These are phyloP conservation scores for Oropetium thomaeum DNA, from an alignment of 176 grass and related monocot species.

Conservation along the genomic window DNA sequence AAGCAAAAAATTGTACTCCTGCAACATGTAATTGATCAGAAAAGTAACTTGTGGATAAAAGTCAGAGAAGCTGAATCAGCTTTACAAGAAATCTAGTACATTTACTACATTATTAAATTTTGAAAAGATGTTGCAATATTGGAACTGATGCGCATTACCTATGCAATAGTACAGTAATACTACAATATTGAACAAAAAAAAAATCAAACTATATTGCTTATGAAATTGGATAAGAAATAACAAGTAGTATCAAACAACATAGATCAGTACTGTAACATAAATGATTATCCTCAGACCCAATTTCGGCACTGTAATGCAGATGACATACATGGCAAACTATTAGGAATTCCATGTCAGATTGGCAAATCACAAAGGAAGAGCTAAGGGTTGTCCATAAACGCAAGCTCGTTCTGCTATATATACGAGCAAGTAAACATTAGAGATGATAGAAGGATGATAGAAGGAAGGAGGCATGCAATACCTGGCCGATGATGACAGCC, in stretches of 20 bases:
- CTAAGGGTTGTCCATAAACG: neutral
- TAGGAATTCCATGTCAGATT: neutral
- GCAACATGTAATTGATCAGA: neutral
- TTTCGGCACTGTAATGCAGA: neutral
- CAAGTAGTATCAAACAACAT: too few relatives aligned
- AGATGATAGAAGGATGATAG: neutral
- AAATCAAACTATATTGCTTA: neutral
- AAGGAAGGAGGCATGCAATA: constrained; percentile 12
- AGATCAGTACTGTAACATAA: neutral
- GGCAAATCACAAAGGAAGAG: neutral
- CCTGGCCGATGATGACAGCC: constrained; percentile 95
- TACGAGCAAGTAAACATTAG: too few relatives aligned
- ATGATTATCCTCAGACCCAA: neutral
- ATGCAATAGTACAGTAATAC: neutral
- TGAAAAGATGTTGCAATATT: neutral
- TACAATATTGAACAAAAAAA: neutral
- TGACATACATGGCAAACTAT: neutral
- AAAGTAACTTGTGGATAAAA: neutral
- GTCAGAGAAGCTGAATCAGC: neutral
- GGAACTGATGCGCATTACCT: neutral
- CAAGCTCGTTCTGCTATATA: neutral
- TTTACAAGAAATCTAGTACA: too few relatives aligned
- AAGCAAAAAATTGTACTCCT: neutral
- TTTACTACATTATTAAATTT: neutral
- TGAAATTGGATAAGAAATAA: too few relatives aligned